Evolutionary conservation across 805 yeast species (phyloP).

Genomic region (Wickerhamiella vanderwaltii): DNA sequence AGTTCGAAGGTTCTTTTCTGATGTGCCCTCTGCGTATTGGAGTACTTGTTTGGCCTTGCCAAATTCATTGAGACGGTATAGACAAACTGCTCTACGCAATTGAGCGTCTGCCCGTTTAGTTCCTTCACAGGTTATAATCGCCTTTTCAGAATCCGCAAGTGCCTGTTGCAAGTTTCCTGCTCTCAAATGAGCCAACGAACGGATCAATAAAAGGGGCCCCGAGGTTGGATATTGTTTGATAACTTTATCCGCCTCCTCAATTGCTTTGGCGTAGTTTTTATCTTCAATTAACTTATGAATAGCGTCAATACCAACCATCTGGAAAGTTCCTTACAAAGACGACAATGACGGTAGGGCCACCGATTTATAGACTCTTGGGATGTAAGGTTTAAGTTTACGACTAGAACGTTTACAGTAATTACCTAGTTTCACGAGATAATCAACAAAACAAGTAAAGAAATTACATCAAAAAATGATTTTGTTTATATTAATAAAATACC

Average conservation of each 20-base stretch:
- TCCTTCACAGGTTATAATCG: conserved; percentile 13
- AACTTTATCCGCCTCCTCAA: conserved; percentile 7
- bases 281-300: conserved; percentile 9
- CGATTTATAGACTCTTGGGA: too few relatives aligned
- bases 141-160: conserved; percentile 22
- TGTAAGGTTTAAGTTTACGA: too few relatives aligned
- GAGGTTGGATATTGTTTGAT: conserved; percentile 12
- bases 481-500: too few relatives aligned
- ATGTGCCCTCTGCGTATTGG: conserved; percentile 18
- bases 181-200: conserved; percentile 18
- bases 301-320: too few relatives aligned
- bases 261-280: conserved; percentile 14
- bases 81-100: conserved; percentile 26
- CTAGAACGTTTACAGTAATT: too few relatives aligned
- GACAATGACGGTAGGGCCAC: conserved; percentile 7
- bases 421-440: too few relatives aligned
- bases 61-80: conserved; percentile 17
- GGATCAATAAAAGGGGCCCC: conserved; percentile 15
- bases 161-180: conserved; percentile 14
- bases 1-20: conserved; percentile 15
- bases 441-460: too few relatives aligned
- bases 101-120: conserved; percentile 22
- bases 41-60: conserved; percentile 23
- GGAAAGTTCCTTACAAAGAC: too few relatives aligned
- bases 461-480: too few relatives aligned